Percentiles rank a stretch among this genome's conserved stretches.
Evolutionary conservation across 2,329 filamentous ascomycete species (phyloP).

Genomic region (Aspergillus novoparasiticus): DNA sequence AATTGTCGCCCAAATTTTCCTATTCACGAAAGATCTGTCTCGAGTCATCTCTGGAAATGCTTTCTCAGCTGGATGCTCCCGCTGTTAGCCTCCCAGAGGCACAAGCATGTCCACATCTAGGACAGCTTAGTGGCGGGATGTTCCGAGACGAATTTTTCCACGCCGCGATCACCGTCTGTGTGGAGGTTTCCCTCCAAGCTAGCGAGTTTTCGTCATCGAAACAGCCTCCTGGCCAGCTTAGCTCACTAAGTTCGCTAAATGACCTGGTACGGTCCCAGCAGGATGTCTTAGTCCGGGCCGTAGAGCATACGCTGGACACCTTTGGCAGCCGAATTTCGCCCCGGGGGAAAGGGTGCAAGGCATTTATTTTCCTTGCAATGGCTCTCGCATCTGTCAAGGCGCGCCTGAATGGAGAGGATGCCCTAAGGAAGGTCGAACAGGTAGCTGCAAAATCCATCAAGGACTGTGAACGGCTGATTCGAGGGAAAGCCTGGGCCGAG

Average conservation of each 20-base stretch:
- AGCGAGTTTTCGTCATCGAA: slow-evolving; percentile 24
- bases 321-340: slow-evolving; percentile 31
- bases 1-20: slow-evolving; percentile 35
- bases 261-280: slow-evolving; percentile 37
- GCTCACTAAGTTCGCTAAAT: slow-evolving; percentile 22
- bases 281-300: slow-evolving; percentile 30
- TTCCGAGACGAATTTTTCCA: slow-evolving; percentile 40
- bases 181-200: slow-evolving; percentile 35
- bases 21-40: slow-evolving; percentile 42
- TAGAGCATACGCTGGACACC: slow-evolving; percentile 31
- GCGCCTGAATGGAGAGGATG: slow-evolving; percentile 34
- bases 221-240: slow-evolving; percentile 12
- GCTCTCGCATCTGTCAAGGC: slow-evolving; percentile 35
- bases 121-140: slow-evolving; percentile 36
- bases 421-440: slow-evolving; percentile 26
- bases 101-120: slow-evolving; percentile 31
- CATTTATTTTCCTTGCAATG: slow-evolving; percentile 33
- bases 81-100: slow-evolving; percentile 16
- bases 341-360: slow-evolving; percentile 32
- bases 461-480: slow-evolving; percentile 27
- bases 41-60: slow-evolving; percentile 38
- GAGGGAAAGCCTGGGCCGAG: slow-evolving; percentile 26
- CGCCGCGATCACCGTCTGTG: slow-evolving; percentile 35
- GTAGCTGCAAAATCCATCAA: slow-evolving; percentile 25
- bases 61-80: slow-evolving; percentile 33